Conservation (phyloP, 441 rosid species). For the Pelargonium cotyledonis region DNA sequence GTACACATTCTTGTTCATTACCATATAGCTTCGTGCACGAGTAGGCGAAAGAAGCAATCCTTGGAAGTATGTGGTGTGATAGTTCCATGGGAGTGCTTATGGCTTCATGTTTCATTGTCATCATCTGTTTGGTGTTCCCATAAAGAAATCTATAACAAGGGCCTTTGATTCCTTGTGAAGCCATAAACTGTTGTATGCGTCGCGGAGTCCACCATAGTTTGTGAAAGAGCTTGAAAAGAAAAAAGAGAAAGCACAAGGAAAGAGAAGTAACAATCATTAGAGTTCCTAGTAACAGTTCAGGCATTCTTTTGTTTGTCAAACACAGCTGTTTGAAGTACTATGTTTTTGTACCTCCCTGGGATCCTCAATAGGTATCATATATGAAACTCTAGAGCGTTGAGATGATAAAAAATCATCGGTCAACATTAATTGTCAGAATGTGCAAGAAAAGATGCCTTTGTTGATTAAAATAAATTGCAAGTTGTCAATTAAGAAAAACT, state of each 20-base stretch:
- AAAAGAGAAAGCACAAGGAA: constrained; percentile 12
- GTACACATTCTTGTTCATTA: no score
- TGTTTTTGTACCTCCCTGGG: no score
- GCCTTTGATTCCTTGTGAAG: constrained; percentile 33
- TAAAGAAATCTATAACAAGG: constrained; percentile 31
- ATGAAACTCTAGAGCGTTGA: no score
- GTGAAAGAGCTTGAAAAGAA: constrained; percentile 20
- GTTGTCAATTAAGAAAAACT: no score
- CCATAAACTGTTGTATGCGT: constrained; percentile 21
- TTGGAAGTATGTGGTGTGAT: constrained; percentile 27
- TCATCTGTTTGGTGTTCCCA: constrained; percentile 31
- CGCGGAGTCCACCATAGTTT: constrained; percentile 34
- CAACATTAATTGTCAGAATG: no score
- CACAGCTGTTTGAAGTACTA: no score
- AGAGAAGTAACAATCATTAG: not conserved
- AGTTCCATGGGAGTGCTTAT: constrained; percentile 27
- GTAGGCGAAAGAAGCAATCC: constrained; percentile 25
- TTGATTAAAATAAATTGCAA: no score
- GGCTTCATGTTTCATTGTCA: constrained; percentile 22
- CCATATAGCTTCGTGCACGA: constrained; percentile 29
- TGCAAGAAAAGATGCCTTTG: no score
- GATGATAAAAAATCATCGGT: no score
- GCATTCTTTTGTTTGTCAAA: not conserved
- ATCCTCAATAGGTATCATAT: no score
- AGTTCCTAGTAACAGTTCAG: constrained; percentile 2